Evolutionary conservation across 176 grass and related monocot genomes (phyloP), one percentile per base, ranked within the genome.

Genomic region (Cenchrus purpureus): DNA sequence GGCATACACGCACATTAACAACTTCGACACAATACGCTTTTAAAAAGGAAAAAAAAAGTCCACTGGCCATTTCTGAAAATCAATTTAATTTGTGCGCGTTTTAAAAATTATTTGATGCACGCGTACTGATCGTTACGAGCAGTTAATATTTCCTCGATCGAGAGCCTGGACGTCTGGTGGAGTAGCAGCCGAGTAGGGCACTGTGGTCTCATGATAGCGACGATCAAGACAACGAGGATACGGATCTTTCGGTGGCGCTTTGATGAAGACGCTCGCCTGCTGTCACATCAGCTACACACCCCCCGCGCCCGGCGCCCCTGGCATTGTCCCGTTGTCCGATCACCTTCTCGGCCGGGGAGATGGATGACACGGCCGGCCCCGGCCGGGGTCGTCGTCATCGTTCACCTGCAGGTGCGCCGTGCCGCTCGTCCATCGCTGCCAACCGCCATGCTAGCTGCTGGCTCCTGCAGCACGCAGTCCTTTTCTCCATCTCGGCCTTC

Each of bases 161-260:
- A 25, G 25, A 11, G 5, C 55, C 51, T 31, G 13, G 71, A 53
- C 71, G 29, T 22, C 52, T 62, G 60, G 64, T 40, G 37, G 37
- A 40, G 37, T 40, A 40, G 37, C 0, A 40, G 37, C 37, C 37
- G 8, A 34, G 79, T 62, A 83, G 55, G 72, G 52, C 44, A 77
- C 54, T 87, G 63, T 77, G 63, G 29, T 28, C 28, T 82, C 73
- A 77, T 77, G 79, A 71, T 68, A 53, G 22, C 54, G 71, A 74
- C 59, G 10, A 61, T 74, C 72, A 74, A 74, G 71, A 51, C 37
- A 40, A 40, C 37, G 34, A 37, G 3, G 34, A 34, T 34, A 34
- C 3, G 34, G 34, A 34, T 34, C 3, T 34, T 34, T 34, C 34
- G 34, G 34, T 34, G 34, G 2, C 34, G 34, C 34, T 34, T 34